Evolutionary conservation across 176 grass and related monocot genomes (phyloP).

Genomic region (Musa schizocarpa): DNA sequence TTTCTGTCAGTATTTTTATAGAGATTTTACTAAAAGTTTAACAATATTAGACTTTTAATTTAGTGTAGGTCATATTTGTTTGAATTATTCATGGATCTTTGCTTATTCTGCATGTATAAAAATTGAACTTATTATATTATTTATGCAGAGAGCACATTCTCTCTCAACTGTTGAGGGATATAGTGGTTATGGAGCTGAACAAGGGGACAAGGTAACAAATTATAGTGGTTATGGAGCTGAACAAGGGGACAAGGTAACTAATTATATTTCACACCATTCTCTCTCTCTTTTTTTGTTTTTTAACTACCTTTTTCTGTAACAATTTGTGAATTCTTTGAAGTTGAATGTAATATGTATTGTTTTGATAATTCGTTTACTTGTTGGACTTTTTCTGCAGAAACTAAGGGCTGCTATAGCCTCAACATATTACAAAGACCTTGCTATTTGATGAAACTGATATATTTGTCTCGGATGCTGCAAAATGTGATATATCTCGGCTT

Average conservation of each 20-base stretch:
- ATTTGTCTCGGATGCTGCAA: constrained; percentile 89
- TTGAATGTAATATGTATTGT: too few relatives aligned
- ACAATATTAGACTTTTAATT: too few relatives aligned
- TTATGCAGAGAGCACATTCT: constrained; percentile 53
- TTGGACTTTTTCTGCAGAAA: constrained; percentile 46
- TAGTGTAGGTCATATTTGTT: neutral
- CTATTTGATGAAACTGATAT: constrained; percentile 77
- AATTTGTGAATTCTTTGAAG: too few relatives aligned
- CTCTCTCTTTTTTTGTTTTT: neutral
- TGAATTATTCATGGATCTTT: neutral
- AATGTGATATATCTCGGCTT: constrained; percentile 86
- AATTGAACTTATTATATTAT: neutral
- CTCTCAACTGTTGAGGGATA: constrained; percentile 77
- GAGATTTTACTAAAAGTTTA: too few relatives aligned
- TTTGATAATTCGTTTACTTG: neutral
- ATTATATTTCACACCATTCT: neutral
- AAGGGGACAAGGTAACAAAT: constrained; percentile 71
- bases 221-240: too few relatives aligned
- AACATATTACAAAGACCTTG: constrained; percentile 69
- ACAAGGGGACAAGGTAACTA: neutral
- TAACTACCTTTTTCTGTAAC: neutral
- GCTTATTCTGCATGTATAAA: neutral
- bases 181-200: constrained; percentile 99
- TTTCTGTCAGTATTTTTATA: too few relatives aligned
- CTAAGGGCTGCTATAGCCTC: constrained; percentile 64